Evolutionary conservation across 75 land plant genomes (phyloP), one percentile per base, ranked within the genome.

Genomic region (Pinus albicaulis): DNA sequence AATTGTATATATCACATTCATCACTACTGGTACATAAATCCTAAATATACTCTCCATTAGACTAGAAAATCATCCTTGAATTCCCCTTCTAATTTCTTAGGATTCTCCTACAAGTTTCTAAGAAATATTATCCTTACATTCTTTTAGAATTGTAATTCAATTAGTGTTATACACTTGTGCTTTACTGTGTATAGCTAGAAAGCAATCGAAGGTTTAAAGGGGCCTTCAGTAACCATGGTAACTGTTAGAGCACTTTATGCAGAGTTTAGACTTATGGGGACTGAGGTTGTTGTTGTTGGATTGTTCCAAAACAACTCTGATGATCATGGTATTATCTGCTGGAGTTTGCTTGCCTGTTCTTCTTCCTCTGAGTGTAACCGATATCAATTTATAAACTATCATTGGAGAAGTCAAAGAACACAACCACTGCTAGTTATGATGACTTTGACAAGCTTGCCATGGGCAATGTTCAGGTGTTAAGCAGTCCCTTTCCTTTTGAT

Each of bases 1-100:
- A 25, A 90, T 91, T 63, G 85, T 94, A 48, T 96, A 96, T 84
- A 78, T 94, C 71, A 84, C 85, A 52, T 90, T 96, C 80, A 77
- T 94, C 58, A 68, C 56, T 78, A 76, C 94, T 52, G 92, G 98
- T 95, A 77, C 20, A 66, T 55, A 0, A 6, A 7, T 61, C 44
- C 3, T n/a, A n/a, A n/a, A n/a, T n/a, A n/a, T n/a, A n/a, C n/a
- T n/a, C n/a, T n/a, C n/a, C n/a, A n/a, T n/a, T n/a, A n/a, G n/a
- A n/a, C n/a, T n/a, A n/a, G n/a, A n/a, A n/a, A n/a, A n/a, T n/a
- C n/a, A n/a, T n/a, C n/a, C n/a, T n/a, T n/a, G n/a, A n/a, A n/a
- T n/a, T n/a, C n/a, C n/a, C n/a, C n/a, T n/a, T n/a, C n/a, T n/a
- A n/a, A n/a, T n/a, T n/a, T n/a, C n/a, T n/a, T n/a, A n/a, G n/a